A percentile compares a stretch with the other conserved stretches of the same genome.
Conservation (phyloP, 1,139 yeast species). For the Pichia sp. region DNA sequence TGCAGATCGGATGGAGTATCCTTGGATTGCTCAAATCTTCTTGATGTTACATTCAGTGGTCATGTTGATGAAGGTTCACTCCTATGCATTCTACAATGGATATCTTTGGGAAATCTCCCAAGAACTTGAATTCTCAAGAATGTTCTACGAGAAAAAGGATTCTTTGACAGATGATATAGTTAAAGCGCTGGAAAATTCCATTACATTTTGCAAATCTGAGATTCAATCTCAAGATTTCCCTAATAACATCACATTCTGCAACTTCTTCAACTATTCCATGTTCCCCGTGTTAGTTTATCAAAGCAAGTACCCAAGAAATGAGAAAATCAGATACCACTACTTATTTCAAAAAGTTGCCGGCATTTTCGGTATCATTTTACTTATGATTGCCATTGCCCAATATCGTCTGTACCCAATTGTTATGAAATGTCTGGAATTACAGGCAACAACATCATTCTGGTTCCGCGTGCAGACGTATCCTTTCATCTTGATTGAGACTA, state of each 20-base stretch:
- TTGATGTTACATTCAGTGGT: slow-evolving; percentile 79
- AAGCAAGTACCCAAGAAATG: slow-evolving; percentile 72
- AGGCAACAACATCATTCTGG: slow-evolving; percentile 35
- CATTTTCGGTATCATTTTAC: slow-evolving; percentile 74
- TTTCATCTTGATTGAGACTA: slow-evolving; percentile 59
- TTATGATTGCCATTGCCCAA: slow-evolving; percentile 82
- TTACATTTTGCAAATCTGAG: slow-evolving; percentile 60
- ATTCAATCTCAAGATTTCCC: slow-evolving; percentile 62
- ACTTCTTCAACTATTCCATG: slow-evolving; percentile 76
- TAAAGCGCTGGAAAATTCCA: slow-evolving; percentile 36
- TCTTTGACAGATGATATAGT: slow-evolving; percentile 25
- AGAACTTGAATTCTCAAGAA: slow-evolving; percentile 49
- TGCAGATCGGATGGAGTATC: slow-evolving; percentile 47
- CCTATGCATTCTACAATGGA: slow-evolving; percentile 84
- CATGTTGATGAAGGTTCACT: slow-evolving; percentile 86
- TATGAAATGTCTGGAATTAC: slow-evolving; percentile 45
- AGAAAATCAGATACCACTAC: slow-evolving; percentile 59
- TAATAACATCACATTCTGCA: slow-evolving; percentile 51
- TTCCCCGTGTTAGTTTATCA: slow-evolving; percentile 87
- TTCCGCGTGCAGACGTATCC: slow-evolving; percentile 50
- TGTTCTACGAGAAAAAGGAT: slow-evolving; percentile 26
- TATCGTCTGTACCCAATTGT: slow-evolving; percentile 72
- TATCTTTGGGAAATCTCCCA: slow-evolving; percentile 61
- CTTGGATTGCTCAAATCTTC: slow-evolving; percentile 88
- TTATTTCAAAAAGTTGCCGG: slow-evolving; percentile 69